Conservation (phyloP, 495 filamentous ascomycete genomes). For the Neurospora sp. region DNA sequence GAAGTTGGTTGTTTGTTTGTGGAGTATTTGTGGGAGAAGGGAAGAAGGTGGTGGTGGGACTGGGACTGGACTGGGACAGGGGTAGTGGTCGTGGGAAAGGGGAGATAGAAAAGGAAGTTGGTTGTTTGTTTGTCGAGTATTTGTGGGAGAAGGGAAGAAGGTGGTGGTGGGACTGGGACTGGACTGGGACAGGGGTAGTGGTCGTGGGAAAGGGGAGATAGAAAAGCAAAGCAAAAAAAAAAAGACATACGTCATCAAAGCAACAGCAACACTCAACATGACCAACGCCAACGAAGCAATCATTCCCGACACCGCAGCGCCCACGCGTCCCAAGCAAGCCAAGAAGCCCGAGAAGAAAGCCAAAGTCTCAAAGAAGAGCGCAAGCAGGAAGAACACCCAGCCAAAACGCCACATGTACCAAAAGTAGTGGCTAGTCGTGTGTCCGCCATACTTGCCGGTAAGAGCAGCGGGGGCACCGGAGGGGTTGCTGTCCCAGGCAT, state of each 20-base stretch:
- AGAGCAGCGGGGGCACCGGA: constrained; percentile 29
- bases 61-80: too few relatives aligned
- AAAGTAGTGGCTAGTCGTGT: constrained; percentile 38
- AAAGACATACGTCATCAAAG: constrained; percentile 42
- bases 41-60: too few relatives aligned
- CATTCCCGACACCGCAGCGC: constrained; percentile 33
- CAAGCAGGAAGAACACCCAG: constrained; percentile 66
- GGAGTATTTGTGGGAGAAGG: background rate
- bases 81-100: too few relatives aligned
- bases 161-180: background rate
- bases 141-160: background rate
- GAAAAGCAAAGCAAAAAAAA: background rate
- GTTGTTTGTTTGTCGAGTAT: background rate
- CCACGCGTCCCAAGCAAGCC: constrained; percentile 40
- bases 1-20: background rate
- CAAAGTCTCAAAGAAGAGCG: constrained; percentile 51
- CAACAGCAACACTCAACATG: constrained; percentile 35
- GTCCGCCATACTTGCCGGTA: constrained; percentile 32
- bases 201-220: background rate
- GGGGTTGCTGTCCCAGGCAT: constrained; percentile 36
- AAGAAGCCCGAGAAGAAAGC: constrained; percentile 45
- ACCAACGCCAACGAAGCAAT: constrained; percentile 29
- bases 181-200: background rate
- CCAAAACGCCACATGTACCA: constrained; percentile 51
- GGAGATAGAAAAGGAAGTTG: too few relatives aligned